Conservation (phyloP, 108 stramenopile species). For the Nitzschia sp. region DNA sequence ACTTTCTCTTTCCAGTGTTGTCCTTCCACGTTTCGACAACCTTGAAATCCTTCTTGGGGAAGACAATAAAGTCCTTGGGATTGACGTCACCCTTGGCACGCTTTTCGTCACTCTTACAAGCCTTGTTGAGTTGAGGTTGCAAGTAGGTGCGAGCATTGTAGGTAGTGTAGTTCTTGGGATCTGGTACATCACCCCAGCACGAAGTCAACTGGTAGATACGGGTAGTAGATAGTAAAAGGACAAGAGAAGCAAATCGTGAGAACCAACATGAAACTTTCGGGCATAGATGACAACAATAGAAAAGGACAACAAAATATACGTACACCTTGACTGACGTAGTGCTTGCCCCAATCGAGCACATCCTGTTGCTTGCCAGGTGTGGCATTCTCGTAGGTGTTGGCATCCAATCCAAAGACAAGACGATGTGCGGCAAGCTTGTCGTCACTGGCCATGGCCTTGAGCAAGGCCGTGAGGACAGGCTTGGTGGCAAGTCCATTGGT, state of each 20-base stretch:
- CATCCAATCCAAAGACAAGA: conserved; percentile 88
- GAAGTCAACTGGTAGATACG: conserved; percentile 50
- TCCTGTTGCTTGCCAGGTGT: conserved; percentile 74
- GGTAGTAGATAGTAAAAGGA: neutral
- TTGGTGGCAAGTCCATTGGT: conserved; percentile 88
- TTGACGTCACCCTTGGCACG: conserved; percentile 74
- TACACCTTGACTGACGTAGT: conserved; percentile 38
- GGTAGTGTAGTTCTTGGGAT: conserved; percentile 69
- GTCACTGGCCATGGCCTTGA: conserved; percentile 47
- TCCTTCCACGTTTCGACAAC: conserved; percentile 70
- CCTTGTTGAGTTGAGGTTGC: conserved; percentile 90
- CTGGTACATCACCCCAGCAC: conserved; percentile 74
- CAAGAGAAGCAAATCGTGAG: conserved; percentile 3
- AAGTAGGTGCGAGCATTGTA: conserved; percentile 78
- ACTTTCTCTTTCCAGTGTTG: conserved; percentile 73
- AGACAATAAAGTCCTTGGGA: conserved; percentile 89
- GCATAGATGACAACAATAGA: neutral
- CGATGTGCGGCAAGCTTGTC: conserved; percentile 27
- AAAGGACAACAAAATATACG: neutral
- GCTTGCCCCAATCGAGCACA: conserved; percentile 67
- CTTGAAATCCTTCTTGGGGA: conserved; percentile 56
- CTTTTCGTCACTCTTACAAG: conserved; percentile 75
- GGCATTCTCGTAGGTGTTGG: conserved; percentile 81
- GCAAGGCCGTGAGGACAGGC: conserved; percentile 69
- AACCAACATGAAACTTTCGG: too few relatives aligned